Conservation (phyloP, 768 basidiomycete genomes). For the Porphyrellus cyaneotinctus region DNA sequence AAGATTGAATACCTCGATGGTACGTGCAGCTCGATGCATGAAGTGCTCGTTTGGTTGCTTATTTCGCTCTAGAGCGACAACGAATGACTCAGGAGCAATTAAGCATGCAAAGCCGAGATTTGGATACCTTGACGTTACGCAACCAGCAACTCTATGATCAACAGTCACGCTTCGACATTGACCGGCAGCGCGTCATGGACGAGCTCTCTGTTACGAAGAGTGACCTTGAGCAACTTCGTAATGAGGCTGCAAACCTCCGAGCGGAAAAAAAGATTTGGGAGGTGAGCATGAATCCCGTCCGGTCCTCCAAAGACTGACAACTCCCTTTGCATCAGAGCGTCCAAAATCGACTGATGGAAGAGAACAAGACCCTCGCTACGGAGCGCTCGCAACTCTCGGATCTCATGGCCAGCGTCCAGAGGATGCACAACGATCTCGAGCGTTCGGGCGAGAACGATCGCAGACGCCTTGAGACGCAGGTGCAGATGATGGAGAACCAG, state of each 20-base stretch:
- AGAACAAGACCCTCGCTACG: slow-evolving; percentile 73
- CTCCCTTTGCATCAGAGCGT: slow-evolving; percentile 52
- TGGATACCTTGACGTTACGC: slow-evolving; percentile 62
- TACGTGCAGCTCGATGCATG: slow-evolving; percentile 28
- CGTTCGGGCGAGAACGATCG: slow-evolving; percentile 80
- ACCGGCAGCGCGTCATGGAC: slow-evolving; percentile 63
- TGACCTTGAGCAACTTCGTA: slow-evolving; percentile 71
- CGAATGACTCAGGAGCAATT: slow-evolving; percentile 69
- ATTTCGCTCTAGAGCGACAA: slow-evolving; percentile 52
- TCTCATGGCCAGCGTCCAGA: slow-evolving; percentile 85
- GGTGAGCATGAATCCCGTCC: no score
- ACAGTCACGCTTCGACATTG: slow-evolving; percentile 70
- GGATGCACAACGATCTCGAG: slow-evolving; percentile 86
- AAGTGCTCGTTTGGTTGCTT: neutral
- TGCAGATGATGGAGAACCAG: slow-evolving; percentile 75
- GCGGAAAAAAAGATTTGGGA: slow-evolving; percentile 95
- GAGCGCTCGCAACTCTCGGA: slow-evolving; percentile 86
- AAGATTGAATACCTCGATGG: slow-evolving; percentile 77
- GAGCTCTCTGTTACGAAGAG: slow-evolving; percentile 58
- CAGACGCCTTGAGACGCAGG: slow-evolving; percentile 71
- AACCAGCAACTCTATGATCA: slow-evolving; percentile 73
- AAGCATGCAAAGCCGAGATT: slow-evolving; percentile 55
- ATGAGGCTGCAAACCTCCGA: slow-evolving; percentile 81
- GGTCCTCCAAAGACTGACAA: no score
- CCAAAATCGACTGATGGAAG: slow-evolving; percentile 76